A percentile compares a stretch with the other conserved stretches of the same genome.
Evolutionary conservation across 2,329 filamentous ascomycete genomes (phyloP).

Genomic region (Aspergillus texensis): DNA sequence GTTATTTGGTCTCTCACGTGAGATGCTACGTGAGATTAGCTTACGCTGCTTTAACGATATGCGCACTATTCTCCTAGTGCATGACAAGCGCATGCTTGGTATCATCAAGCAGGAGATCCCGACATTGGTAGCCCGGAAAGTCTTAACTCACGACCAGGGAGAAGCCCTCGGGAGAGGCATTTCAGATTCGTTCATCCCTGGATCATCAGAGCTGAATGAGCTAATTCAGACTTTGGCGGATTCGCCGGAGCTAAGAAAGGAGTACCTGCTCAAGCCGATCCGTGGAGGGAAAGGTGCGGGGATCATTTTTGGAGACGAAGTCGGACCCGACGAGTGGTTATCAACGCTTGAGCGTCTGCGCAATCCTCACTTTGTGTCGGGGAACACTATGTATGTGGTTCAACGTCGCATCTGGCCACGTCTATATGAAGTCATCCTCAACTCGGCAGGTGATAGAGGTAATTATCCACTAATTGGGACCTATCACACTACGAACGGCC

Average conservation of each 20-base stretch:
- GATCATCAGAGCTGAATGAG: conserved; percentile 22
- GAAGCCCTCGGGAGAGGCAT: conserved; percentile 23
- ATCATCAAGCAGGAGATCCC: conserved; percentile 30
- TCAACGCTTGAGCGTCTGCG: conserved; percentile 20
- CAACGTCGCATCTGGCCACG: conserved; percentile 25
- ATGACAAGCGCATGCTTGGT: conserved; percentile 39
- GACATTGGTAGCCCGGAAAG: conserved; percentile 18
- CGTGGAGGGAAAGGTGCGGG: conserved; percentile 27
- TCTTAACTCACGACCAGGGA: conserved; percentile 23
- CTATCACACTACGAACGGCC: conserved; percentile 28
- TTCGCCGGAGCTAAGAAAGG: conserved; percentile 15
- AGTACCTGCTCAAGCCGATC: conserved; percentile 31
- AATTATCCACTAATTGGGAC: conserved; percentile 29
- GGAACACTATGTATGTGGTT: conserved; percentile 22
- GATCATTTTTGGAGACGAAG: conserved; percentile 28
- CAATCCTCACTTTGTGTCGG: conserved; percentile 5
- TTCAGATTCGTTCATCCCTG: conserved; percentile 27
- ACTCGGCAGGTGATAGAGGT: not conserved
- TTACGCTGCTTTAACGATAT: conserved; percentile 34
- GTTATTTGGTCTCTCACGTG: conserved; percentile 18
- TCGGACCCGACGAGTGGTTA: conserved; percentile 24
- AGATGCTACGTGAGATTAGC: conserved; percentile 29
- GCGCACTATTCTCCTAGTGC: conserved; percentile 31
- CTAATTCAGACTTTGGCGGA: conserved; percentile 13
- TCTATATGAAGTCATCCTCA: conserved; percentile 24